Evolutionary conservation across 140 eudicot species (phyloP).

Genomic region (Ambrosia hybrid): DNA sequence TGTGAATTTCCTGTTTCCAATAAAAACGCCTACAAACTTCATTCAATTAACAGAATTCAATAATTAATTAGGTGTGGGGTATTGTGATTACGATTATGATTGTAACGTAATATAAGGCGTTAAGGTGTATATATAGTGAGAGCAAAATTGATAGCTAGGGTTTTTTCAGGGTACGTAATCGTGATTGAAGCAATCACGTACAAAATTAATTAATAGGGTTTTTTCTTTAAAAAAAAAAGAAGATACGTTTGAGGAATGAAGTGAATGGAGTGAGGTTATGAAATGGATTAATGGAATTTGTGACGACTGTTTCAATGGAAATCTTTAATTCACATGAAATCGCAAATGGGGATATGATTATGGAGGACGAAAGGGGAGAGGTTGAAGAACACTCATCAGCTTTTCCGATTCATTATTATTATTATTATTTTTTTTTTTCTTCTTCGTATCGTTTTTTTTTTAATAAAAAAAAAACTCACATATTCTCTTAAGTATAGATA

Average conservation of each 20-base stretch:
- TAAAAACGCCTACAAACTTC: slow-evolving; percentile 22
- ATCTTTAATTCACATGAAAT: slow-evolving; percentile 16
- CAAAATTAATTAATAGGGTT: too few species aligned
- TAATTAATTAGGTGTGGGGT: neutral
- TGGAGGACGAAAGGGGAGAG: slow-evolving; percentile 21
- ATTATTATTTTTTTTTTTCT: too few species aligned
- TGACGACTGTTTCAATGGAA: slow-evolving; percentile 1
- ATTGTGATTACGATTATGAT: slow-evolving; percentile 1
- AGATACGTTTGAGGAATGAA: slow-evolving; percentile 2
- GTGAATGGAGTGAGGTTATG: slow-evolving; percentile 23
- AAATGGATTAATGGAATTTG: slow-evolving; percentile 11
- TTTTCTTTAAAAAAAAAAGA: neutral
- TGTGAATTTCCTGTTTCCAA: slow-evolving; percentile 5
- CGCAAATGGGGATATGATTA: slow-evolving; percentile 19
- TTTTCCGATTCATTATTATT: slow-evolving; percentile 9
- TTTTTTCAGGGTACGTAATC: slow-evolving; percentile 22
- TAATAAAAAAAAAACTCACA: too few species aligned
- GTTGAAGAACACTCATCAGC: slow-evolving; percentile 29
- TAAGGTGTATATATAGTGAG: slow-evolving; percentile 14
- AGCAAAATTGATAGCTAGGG: slow-evolving; percentile 34
- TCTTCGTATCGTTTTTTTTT: too few species aligned
- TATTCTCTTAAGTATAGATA: too few species aligned
- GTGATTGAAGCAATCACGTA: neutral
- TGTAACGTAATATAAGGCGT: slow-evolving; percentile 11
- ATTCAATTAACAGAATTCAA: neutral